phyloP scores from a whole-genome alignment of 2,329 filamentous ascomycete species.

The Pestalotiopsis fici region DNA sequence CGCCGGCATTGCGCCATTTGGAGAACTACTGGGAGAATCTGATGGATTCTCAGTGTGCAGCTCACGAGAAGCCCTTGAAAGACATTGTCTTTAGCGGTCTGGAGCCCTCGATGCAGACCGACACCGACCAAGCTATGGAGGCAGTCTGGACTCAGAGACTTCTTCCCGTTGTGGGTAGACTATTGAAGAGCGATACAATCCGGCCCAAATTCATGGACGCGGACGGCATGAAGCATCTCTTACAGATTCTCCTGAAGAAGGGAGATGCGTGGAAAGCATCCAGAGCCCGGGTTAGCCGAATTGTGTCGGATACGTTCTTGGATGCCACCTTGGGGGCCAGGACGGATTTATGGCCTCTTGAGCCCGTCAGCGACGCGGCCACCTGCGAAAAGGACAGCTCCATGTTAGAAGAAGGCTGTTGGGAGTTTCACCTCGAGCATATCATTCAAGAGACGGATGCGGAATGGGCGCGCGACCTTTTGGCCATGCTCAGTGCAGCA shows the following conservation, averaged over 20 bases:
- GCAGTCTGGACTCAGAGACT: slow-evolving; percentile 24
- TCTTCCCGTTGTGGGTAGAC: slow-evolving; percentile 53
- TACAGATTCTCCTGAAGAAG: slow-evolving; percentile 51
- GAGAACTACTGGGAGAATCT: slow-evolving; percentile 47
- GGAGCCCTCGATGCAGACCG: slow-evolving; percentile 21
- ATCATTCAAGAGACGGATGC: slow-evolving; percentile 38
- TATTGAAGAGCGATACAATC: slow-evolving; percentile 56
- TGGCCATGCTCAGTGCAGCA: slow-evolving; percentile 19
- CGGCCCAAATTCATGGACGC: slow-evolving; percentile 55
- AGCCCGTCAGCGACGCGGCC: slow-evolving; percentile 31
- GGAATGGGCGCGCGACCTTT: slow-evolving; percentile 44
- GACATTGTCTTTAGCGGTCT: slow-evolving; percentile 44
- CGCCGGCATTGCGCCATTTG: slow-evolving; percentile 56
- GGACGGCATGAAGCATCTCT: slow-evolving; percentile 54
- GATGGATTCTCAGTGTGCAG: slow-evolving; percentile 36
- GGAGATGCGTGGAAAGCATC: slow-evolving; percentile 50
- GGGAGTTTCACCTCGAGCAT: slow-evolving; percentile 53
- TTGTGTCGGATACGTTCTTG: slow-evolving; percentile 67
- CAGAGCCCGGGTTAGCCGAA: slow-evolving; percentile 55
- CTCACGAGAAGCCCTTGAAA: slow-evolving; percentile 26
- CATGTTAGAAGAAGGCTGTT: slow-evolving; percentile 52
- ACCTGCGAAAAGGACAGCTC: slow-evolving; percentile 34
- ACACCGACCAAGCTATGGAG: slow-evolving; percentile 16
- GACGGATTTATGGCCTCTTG: slow-evolving; percentile 56
- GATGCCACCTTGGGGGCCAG: slow-evolving; percentile 64